phyloP scores from a whole-genome alignment of 768 basidiomycete genomes.

The Tulasnella sp. region DNA sequence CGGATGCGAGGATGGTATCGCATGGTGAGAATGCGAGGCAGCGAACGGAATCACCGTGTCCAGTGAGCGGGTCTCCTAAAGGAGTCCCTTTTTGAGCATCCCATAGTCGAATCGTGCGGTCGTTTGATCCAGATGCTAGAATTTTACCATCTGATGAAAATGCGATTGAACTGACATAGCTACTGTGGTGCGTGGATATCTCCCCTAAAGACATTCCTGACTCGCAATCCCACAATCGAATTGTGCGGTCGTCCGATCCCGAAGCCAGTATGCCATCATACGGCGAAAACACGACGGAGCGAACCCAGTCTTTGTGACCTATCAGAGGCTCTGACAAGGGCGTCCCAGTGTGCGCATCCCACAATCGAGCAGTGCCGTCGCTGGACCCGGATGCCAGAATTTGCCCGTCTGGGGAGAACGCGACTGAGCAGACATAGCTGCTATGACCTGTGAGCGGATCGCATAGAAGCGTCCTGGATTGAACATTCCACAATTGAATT shows the following conservation, averaged over 20 bases:
- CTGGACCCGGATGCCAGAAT: too few species aligned
- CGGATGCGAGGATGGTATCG: neutral
- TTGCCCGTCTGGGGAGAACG: too few species aligned
- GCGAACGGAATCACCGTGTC: neutral
- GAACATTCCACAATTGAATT: too few species aligned
- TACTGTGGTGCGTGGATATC: neutral
- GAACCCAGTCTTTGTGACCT: neutral
- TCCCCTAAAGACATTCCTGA: neutral
- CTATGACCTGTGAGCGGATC: too few species aligned
- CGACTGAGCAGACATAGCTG: too few species aligned
- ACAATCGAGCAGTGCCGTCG: neutral
- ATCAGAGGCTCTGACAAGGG: neutral
- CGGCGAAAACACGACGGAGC: neutral
- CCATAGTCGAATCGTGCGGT: neutral
- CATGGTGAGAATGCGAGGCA: neutral
- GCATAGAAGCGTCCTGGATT: too few species aligned
- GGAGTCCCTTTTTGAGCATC: neutral
- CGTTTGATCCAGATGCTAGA: slow-evolving; percentile 3
- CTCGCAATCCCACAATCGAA: neutral
- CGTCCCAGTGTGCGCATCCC: neutral
- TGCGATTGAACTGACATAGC: neutral
- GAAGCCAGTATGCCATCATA: neutral
- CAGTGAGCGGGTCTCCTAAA: neutral
- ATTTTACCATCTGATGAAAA: neutral
- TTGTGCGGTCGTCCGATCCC: neutral